Evolutionary conservation across 371 early-diverging fungal genomes (phyloP).

Genomic region (Mucor piriformis): DNA sequence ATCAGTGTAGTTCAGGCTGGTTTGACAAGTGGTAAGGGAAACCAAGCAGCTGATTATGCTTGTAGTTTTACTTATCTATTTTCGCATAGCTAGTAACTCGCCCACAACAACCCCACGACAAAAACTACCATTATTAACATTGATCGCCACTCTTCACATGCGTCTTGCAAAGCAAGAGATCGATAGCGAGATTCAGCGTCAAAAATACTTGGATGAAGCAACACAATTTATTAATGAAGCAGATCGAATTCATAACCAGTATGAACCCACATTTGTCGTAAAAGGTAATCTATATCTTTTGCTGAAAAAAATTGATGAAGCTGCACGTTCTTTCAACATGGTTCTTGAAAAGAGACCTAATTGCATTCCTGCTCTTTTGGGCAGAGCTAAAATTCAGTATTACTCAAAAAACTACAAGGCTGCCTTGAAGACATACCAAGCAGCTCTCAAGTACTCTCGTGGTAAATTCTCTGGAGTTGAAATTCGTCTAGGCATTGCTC

Average conservation of each 20-base stretch:
- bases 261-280: constrained; percentile 70
- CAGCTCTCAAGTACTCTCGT: constrained; percentile 60
- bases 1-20: constrained; percentile 65
- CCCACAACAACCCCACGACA: constrained; percentile 59
- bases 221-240: constrained; percentile 73
- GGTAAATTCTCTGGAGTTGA: constrained; percentile 58
- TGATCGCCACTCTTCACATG: constrained; percentile 69
- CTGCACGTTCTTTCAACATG: constrained; percentile 67
- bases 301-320: constrained; percentile 65
- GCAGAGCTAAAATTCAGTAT: constrained; percentile 70
- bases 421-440: constrained; percentile 77
- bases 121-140: constrained; percentile 67
- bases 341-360: constrained; percentile 63
- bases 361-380: constrained; percentile 80
- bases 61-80: too few relatives aligned
- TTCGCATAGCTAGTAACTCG: constrained; percentile 46
- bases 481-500: constrained; percentile 85
- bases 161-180: constrained; percentile 58
- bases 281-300: constrained; percentile 70
- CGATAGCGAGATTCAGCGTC: constrained; percentile 43
- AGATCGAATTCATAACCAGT: constrained; percentile 70
- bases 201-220: constrained; percentile 64
- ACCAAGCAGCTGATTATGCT: too few relatives aligned
- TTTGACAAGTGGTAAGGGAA: constrained; percentile 53
- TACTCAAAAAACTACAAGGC: constrained; percentile 57